These are phyloP conservation scores for Lentinula guzmanii DNA, from an alignment of 768 basidiomycete genomes.

Conservation along the genomic window DNA sequence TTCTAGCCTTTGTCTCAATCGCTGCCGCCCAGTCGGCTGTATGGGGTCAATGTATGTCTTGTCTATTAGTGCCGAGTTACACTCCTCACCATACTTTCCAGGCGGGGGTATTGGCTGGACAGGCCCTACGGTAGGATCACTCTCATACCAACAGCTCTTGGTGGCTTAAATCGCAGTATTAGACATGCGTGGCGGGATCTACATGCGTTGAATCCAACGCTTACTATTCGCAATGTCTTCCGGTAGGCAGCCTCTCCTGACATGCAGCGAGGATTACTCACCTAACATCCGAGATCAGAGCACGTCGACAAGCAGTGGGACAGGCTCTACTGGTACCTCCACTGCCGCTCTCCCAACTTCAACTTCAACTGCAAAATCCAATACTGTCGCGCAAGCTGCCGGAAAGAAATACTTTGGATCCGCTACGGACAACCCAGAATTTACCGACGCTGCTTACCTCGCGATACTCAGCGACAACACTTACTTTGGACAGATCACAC, in stretches of 20 bases:
- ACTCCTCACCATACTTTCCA: neutral
- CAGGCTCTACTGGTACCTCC: neutral
- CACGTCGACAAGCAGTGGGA: neutral
- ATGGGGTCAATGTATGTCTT: conserved; percentile 29
- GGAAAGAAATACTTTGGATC: conserved; percentile 45
- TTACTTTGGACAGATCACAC: conserved; percentile 41
- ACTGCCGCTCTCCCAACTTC: conserved; percentile 9
- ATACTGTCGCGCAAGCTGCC: conserved; percentile 30
- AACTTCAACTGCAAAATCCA: conserved; percentile 18
- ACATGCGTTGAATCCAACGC: conserved; percentile 31
- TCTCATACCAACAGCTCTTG: neutral
- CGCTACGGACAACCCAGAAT: conserved; percentile 43
- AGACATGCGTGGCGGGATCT: conserved; percentile 36
- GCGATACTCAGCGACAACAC: conserved; percentile 29
- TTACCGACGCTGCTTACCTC: conserved; percentile 35
- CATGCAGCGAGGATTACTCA: neutral
- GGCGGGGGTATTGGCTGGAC: conserved; percentile 21
- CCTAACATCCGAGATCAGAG: neutral
- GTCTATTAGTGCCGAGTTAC: neutral
- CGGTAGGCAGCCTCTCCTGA: conserved; percentile 7
- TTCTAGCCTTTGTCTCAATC: conserved; percentile 19
- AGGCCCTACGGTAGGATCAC: conserved; percentile 23
- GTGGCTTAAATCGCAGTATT: neutral
- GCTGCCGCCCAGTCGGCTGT: conserved; percentile 20
- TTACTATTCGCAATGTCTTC: conserved; percentile 42